Conservation (phyloP, 495 filamentous ascomycete species). For the Xylaria scruposa region DNA sequence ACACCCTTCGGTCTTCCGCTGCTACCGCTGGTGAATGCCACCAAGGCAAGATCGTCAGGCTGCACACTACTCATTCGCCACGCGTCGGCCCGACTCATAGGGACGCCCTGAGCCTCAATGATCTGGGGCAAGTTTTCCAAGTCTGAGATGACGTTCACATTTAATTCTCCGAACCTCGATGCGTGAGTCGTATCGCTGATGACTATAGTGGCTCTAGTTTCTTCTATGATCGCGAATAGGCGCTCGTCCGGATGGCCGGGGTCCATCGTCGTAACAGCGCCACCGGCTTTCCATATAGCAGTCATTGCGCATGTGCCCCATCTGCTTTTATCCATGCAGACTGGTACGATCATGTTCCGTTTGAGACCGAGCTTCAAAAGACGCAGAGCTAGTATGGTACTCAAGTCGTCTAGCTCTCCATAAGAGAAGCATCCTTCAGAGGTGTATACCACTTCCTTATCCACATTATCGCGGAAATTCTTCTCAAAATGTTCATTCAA, state of each 20-base stretch:
- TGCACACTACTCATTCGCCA: constrained; percentile 1
- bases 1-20: constrained; percentile 4
- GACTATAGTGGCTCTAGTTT: constrained; percentile 1
- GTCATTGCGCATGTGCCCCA: constrained; percentile 1
- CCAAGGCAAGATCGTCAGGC: background rate
- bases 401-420: background rate
- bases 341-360: background rate
- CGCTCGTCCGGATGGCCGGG: background rate
- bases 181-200: background rate
- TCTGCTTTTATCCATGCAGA: constrained; percentile 5
- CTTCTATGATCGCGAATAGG: background rate
- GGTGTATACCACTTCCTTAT: constrained; percentile 6
- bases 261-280: constrained; percentile 3
- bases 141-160: background rate
- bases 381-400: constrained; percentile 1
- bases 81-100: background rate
- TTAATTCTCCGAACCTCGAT: constrained; percentile 8
- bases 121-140: background rate
- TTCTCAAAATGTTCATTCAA: constrained; percentile 4
- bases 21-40: constrained; percentile 2
- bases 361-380: background rate
- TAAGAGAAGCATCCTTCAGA: background rate
- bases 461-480: background rate
- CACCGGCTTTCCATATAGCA: background rate
- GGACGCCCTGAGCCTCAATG: constrained; percentile 1